Evolutionary conservation across 179 eudicot genomes (phyloP).

Genomic region (Sideroxylon spinosum): DNA sequence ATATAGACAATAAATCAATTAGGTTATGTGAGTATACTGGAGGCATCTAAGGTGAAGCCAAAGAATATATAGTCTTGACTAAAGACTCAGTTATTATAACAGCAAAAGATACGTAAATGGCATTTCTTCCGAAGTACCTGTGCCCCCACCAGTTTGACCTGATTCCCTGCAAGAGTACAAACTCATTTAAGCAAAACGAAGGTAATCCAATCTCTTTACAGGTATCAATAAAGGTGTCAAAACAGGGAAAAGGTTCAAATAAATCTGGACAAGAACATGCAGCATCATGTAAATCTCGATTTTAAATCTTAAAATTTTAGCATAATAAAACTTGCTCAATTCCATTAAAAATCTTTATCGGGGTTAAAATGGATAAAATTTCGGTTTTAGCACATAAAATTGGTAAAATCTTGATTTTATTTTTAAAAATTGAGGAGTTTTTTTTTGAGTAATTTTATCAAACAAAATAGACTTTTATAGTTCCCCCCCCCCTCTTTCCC

Average conservation of each 20-base stretch:
- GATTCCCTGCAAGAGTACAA: conserved; percentile 45
- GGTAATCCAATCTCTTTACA: not conserved
- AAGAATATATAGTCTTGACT: not conserved
- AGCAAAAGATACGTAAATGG: not conserved
- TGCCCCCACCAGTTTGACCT: conserved; percentile 45
- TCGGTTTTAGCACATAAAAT: too few species aligned
- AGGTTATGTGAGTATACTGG: not conserved
- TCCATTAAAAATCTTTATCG: too few species aligned
- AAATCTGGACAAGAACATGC: not conserved
- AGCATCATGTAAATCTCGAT: too few species aligned
- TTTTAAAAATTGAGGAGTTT: too few species aligned
- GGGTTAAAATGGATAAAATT: too few species aligned
- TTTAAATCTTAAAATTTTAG: too few species aligned
- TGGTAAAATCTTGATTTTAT: too few species aligned
- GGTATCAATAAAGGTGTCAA: not conserved
- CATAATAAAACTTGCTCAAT: too few species aligned
- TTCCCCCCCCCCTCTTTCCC: too few species aligned
- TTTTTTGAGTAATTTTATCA: too few species aligned
- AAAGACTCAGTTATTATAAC: not conserved
- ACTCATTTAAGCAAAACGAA: not conserved
- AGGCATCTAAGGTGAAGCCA: not conserved
- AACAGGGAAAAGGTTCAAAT: not conserved
- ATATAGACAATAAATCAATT: not conserved
- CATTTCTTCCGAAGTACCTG: conserved; percentile 36
- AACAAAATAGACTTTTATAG: too few species aligned